Evolutionary conservation across 2,329 filamentous ascomycete genomes (phyloP).

Genomic region (Penicillium aurantiogriseum): DNA sequence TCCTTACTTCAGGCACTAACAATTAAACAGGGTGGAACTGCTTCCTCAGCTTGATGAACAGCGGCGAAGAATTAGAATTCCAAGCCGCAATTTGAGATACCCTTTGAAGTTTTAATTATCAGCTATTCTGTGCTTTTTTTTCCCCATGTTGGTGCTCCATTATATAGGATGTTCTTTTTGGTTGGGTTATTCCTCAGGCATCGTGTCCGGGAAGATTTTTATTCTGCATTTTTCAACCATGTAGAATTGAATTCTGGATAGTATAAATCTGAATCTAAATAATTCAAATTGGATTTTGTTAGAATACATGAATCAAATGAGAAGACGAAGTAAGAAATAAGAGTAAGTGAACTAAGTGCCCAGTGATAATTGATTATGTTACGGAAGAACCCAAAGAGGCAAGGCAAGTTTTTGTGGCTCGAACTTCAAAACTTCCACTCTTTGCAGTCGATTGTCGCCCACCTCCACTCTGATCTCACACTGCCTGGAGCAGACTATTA

Average conservation of each 20-base stretch:
- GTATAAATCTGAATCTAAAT: not conserved
- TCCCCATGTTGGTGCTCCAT: constrained; percentile 9
- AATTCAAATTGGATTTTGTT: not conserved
- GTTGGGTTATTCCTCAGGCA: constrained; percentile 3
- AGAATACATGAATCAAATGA: not conserved
- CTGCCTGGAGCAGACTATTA: constrained; percentile 42
- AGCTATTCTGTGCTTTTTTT: constrained; percentile 5
- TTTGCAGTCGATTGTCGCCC: constrained; percentile 20
- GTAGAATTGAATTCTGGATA: not conserved
- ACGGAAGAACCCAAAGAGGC: constrained; percentile 25
- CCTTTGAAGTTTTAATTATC: constrained; percentile 18
- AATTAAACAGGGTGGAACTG: constrained; percentile 55
- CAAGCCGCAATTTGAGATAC: constrained; percentile 35
- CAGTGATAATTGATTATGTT: constrained; percentile 16
- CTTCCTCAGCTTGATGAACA: constrained; percentile 58
- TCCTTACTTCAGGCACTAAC: constrained; percentile 4
- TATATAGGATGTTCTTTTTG: constrained; percentile 4
- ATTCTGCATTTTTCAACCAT: not conserved
- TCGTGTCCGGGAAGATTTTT: not conserved
- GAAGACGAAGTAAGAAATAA: not conserved
- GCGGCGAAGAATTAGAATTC: constrained; percentile 34
- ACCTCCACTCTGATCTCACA: constrained; percentile 23
- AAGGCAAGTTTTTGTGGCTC: constrained; percentile 26
- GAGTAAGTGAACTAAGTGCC: not conserved
- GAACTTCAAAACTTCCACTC: constrained; percentile 35